Base-by-base conservation (phyloP, 2,329 filamentous ascomycete genomes). In the Furcasterigmium sp. region DNA sequence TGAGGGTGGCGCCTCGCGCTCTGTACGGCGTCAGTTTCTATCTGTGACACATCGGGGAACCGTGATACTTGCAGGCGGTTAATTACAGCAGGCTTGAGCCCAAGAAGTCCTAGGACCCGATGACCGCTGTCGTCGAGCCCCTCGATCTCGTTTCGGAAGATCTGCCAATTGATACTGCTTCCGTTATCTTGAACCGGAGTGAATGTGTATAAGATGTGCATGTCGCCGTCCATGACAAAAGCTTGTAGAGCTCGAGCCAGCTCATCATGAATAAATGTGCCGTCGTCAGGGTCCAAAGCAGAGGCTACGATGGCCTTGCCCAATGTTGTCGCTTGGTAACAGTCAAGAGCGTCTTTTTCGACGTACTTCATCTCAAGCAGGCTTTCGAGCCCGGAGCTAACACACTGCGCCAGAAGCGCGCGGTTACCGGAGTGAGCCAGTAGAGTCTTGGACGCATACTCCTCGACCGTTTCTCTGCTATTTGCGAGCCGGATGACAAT, bases 181-280 rank as follows among this genome's bases (percentile, higher is more conserved):
- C 65, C 67, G 20, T 69, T 65, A 38, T 76, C 70, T 38, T 87
- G 80, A 3, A 90, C 74, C 0, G 86, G 86, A 0, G 86, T 89
- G 50, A 90, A 89, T 29, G 80, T 81, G 57, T 90, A 91, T 37
- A 89, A 73, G 11, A 87, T 75, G 54, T 90, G 86, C 80, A 91
- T 83, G 49, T 91, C 86, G 4, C 84, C 82, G 55, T 90, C 85
- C 77, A 91, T 82, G 11, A 89, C 86, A 54, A 91, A 90, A 2
- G 82, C 83, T 47, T 76, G 70, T 3, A 90, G 69, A 1, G 85
- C 83, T 51, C 75, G 75, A 45, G 73, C 72, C 38, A 90, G 69
- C 59, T 91, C 86, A 37, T 78, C 70, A 52, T 89, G 70, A 15
- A 90, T 73, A 52, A 89, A 90, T 1, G 87, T 62, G 1, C 86